These are phyloP conservation scores for Phylloporus scabripes DNA, from an alignment of 768 basidiomycete species.

Conservation along the genomic window DNA sequence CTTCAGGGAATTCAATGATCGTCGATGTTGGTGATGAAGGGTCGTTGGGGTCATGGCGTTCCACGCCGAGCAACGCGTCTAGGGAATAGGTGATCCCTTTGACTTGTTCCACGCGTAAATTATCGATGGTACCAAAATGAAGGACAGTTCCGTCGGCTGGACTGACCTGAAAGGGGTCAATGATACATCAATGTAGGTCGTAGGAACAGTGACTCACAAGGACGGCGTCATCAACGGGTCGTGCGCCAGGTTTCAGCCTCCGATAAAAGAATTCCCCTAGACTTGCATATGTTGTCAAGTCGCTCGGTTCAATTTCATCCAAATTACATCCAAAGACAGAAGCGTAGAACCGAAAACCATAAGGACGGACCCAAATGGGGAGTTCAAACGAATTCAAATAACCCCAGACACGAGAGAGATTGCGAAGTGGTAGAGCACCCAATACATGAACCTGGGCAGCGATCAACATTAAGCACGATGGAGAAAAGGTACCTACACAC, in stretches of 20 bases:
- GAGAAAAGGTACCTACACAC: conserved; percentile 36
- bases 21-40: conserved; percentile 39
- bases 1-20: conserved; percentile 36
- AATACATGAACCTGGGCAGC: conserved; percentile 81
- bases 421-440: conserved; percentile 89
- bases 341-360: conserved; percentile 81
- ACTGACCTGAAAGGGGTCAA: conserved; percentile 53
- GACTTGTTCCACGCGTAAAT: conserved; percentile 85
- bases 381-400: conserved; percentile 91
- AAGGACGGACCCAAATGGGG: conserved; percentile 92
- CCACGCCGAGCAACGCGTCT: conserved; percentile 84
- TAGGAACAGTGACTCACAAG: conserved; percentile 45
- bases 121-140: conserved; percentile 83
- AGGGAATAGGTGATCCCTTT: conserved; percentile 98
- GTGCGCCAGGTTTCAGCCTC: conserved; percentile 69
- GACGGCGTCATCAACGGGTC: conserved; percentile 71
- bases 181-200: neutral
- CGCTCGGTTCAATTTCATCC: conserved; percentile 76
- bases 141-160: conserved; percentile 92
- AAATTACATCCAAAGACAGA: conserved; percentile 91
- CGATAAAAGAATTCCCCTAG: conserved; percentile 98
- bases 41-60: conserved; percentile 40
- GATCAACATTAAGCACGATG: neutral
- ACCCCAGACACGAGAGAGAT: conserved; percentile 96
- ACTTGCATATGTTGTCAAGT: conserved; percentile 74